A percentile compares a stretch with the other conserved stretches of the same genome.
phyloP scores from a whole-genome alignment of 495 filamentous ascomycete species.

The Xylaria nigripes region DNA sequence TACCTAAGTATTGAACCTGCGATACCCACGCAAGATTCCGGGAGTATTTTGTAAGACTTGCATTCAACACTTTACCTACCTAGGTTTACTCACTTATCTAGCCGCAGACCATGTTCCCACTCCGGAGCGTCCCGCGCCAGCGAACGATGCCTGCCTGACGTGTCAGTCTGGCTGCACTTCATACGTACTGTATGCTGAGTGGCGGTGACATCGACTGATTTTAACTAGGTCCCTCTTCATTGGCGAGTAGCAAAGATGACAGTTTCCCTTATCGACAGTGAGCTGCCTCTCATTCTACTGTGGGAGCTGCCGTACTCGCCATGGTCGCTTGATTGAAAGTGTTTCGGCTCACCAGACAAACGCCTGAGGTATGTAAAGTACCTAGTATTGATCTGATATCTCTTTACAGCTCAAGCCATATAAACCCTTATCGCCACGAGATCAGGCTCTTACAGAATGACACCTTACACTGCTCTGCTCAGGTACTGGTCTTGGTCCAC shows the following conservation, averaged over 20 bases:
- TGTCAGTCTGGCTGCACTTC: neutral
- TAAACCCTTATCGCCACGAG: neutral
- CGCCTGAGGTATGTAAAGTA: too few species aligned
- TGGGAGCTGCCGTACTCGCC: too few species aligned
- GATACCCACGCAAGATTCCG: too few species aligned
- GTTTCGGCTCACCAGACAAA: too few species aligned
- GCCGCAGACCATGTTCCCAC: neutral
- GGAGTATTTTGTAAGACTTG: too few species aligned
- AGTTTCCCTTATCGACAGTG: too few species aligned
- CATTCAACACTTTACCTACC: too few species aligned
- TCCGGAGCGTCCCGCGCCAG: neutral
- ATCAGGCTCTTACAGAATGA: neutral
- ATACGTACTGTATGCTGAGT: neutral
- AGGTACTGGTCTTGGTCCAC: neutral
- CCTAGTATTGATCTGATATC: neutral
- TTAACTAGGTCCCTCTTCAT: neutral
- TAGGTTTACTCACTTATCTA: too few species aligned
- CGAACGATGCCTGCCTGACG: neutral
- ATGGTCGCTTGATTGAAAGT: too few species aligned
- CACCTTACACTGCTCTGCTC: neutral
- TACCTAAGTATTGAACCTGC: too few species aligned
- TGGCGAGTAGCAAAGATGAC: neutral
- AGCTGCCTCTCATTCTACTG: too few species aligned
- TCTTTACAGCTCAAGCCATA: neutral
- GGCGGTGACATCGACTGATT: neutral